These are phyloP conservation scores for Colletotrichum gigasporum DNA, from an alignment of 2,329 filamentous ascomycete genomes.

Conservation along the genomic window DNA sequence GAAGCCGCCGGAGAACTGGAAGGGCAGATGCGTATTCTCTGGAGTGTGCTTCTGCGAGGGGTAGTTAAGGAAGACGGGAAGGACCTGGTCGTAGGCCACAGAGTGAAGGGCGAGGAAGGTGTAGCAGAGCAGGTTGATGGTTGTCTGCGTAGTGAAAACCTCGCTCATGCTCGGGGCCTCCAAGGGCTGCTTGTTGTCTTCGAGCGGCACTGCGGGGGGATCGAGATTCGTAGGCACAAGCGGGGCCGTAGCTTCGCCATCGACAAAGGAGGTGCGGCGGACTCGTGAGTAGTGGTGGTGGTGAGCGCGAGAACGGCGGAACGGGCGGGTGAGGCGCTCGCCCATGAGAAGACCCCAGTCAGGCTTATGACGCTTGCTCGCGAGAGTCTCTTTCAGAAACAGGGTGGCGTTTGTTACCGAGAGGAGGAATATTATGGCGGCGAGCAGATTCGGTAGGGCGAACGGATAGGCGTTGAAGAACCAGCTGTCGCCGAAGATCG, in stretches of 20 bases:
- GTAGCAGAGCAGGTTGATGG: conserved; percentile 80
- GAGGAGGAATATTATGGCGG: conserved; percentile 78
- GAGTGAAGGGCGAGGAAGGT: conserved; percentile 83
- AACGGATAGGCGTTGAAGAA: conserved; percentile 85
- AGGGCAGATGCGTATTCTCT: conserved; percentile 71
- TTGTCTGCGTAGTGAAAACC: conserved; percentile 79
- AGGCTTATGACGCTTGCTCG: conserved; percentile 70
- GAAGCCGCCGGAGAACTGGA: conserved; percentile 86
- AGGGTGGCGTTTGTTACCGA: conserved; percentile 79
- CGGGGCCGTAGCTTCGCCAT: conserved; percentile 66
- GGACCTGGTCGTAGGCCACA: conserved; percentile 85
- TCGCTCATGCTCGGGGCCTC: conserved; percentile 58
- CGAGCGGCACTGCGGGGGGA: conserved; percentile 35
- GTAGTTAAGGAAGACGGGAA: conserved; percentile 90
- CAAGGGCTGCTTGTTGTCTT: conserved; percentile 26
- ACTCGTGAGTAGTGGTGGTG: conserved; percentile 36
- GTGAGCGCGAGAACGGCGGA: conserved; percentile 37
- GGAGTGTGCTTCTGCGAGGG: conserved; percentile 66
- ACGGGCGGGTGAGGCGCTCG: conserved; percentile 63
- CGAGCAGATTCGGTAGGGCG: conserved; percentile 82
- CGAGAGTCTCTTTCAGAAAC: conserved; percentile 88
- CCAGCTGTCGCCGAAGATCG: conserved; percentile 70
- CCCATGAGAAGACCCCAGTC: conserved; percentile 85
- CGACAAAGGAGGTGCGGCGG: conserved; percentile 60
- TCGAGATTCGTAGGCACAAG: conserved; percentile 53